phyloP scores from a whole-genome alignment of 2,329 filamentous ascomycete genomes.

The Rhinocladiella similis region DNA sequence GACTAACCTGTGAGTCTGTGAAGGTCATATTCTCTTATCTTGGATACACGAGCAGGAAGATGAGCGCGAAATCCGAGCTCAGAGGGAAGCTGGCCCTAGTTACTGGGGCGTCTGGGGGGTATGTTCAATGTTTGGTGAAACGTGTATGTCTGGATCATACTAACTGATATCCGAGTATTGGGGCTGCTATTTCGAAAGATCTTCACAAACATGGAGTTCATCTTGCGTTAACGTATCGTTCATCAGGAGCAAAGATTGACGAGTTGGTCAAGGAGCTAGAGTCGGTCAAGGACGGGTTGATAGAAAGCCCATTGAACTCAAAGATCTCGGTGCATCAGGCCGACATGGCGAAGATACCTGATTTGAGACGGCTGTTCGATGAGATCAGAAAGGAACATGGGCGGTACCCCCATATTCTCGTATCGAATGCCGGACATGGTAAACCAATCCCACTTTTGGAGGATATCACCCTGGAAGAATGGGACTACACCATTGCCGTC shows the following conservation, averaged over 20 bases:
- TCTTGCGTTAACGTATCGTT: conserved; percentile 61
- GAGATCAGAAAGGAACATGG: neutral
- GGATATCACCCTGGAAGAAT: conserved; percentile 52
- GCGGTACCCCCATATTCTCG: conserved; percentile 58
- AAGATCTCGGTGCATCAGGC: conserved; percentile 58
- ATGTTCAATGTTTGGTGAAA: conserved; percentile 25
- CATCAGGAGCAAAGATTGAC: conserved; percentile 49
- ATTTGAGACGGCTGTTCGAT: conserved; percentile 55
- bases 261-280: conserved; percentile 45
- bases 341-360: conserved; percentile 57
- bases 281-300: no score
- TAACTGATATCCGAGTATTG: conserved; percentile 52
- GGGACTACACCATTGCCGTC: conserved; percentile 62
- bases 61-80: no score
- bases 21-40: no score
- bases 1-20: no score
- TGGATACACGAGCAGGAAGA: no score
- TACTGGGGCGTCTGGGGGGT: conserved; percentile 64
- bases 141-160: no score
- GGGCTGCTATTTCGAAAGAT: conserved; percentile 57
- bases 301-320: conserved; percentile 27
- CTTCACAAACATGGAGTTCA: conserved; percentile 54
- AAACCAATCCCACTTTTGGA: conserved; percentile 57
- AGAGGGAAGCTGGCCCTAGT: conserved; percentile 58
- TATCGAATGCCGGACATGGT: conserved; percentile 67